Percentiles rank a stretch among this genome's conserved stretches.
Evolutionary conservation across 805 yeast genomes (phyloP).

Genomic region (Sugiyamaella lignohabitans): DNA sequence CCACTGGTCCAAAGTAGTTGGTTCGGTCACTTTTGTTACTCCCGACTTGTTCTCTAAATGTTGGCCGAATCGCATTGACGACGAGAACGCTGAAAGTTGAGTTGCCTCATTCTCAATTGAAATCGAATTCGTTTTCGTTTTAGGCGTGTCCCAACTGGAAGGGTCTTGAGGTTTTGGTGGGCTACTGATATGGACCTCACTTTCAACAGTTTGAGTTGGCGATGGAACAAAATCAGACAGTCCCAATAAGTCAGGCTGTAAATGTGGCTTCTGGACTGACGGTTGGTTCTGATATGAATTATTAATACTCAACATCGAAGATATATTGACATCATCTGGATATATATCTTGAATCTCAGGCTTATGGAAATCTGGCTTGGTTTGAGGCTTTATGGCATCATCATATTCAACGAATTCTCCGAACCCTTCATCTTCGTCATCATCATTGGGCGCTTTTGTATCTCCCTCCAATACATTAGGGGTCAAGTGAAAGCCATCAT

Average conservation of each 20-base stretch:
- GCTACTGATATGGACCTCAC: no score
- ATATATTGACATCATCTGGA: no score
- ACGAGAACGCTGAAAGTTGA: conserved; percentile 5
- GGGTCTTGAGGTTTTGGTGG: no score
- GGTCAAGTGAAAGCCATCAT: neutral
- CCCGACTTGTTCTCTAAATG: neutral
- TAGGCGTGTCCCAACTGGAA: neutral
- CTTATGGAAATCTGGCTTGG: no score
- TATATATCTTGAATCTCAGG: no score
- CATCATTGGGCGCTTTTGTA: neutral
- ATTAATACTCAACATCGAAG: no score
- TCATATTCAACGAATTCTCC: conserved; percentile 50
- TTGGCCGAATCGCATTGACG: neutral
- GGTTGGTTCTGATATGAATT: no score
- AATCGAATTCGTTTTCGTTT: neutral
- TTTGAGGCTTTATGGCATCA: no score
- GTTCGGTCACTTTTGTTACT: neutral
- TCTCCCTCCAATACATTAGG: neutral
- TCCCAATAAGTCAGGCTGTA: no score
- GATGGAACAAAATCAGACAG: no score
- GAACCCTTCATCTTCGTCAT: conserved; percentile 34
- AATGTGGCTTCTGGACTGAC: no score
- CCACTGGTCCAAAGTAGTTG: conserved; percentile 16
- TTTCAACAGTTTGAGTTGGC: no score
- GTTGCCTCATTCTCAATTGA: conserved; percentile 5